Evolutionary conservation across 1,284 basidiomycete species (phyloP).

Genomic region (Phellinidium pouzarii): DNA sequence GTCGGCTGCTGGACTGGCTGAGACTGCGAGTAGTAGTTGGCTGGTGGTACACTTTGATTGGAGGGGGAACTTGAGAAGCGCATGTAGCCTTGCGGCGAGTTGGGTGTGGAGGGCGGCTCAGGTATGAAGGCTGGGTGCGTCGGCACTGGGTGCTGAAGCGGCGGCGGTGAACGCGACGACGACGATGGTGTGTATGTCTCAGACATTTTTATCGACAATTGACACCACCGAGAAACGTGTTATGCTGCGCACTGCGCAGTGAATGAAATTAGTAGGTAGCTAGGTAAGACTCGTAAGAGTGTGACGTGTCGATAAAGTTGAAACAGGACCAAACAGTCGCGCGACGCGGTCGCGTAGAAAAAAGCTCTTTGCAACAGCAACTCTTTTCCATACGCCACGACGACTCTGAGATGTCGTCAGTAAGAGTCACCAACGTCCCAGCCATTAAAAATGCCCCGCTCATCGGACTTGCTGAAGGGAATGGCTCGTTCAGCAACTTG

Average conservation of each 20-base stretch:
- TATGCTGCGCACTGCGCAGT: neutral
- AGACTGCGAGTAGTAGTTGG: conserved; percentile 28
- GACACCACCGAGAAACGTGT: too few relatives aligned
- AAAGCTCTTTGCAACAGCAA: neutral
- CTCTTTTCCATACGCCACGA: conserved; percentile 7
- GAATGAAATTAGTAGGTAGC: too few relatives aligned
- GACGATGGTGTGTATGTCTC: conserved; percentile 24
- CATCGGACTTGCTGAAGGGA: conserved; percentile 80
- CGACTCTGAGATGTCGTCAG: conserved; percentile 36
- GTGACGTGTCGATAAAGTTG: too few relatives aligned
- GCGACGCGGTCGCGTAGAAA: conserved; percentile 14
- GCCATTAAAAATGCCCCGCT: conserved; percentile 82
- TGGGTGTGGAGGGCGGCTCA: conserved; percentile 79
- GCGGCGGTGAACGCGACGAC: conserved; percentile 61
- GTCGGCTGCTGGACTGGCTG: conserved; percentile 21
- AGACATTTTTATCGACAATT: conserved; percentile 27
- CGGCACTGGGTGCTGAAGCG: conserved; percentile 83
- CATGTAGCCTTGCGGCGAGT: conserved; percentile 69
- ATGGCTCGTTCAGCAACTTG: conserved; percentile 73
- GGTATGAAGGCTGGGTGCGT: conserved; percentile 87
- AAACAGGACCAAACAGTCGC: conserved; percentile 4
- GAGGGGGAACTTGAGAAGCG: conserved; percentile 61
- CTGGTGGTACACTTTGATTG: conserved; percentile 23
- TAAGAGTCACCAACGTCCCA: conserved; percentile 53
- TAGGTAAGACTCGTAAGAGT: neutral